These are phyloP conservation scores for Megacollybia marginata DNA, from an alignment of 768 basidiomycete genomes.

Conservation along the genomic window DNA sequence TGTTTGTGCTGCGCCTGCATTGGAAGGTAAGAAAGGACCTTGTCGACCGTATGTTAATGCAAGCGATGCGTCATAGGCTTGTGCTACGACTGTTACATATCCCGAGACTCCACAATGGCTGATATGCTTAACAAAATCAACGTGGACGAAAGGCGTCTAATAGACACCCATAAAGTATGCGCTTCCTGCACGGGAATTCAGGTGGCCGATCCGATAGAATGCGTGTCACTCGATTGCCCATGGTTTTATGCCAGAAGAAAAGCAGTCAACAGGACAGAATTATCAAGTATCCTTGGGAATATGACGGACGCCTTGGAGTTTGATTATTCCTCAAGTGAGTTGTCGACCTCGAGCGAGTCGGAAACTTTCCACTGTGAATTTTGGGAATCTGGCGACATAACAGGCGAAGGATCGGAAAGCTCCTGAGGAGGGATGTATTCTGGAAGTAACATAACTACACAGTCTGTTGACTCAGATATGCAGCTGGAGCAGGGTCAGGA, in stretches of 20 bases:
- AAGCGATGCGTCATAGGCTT: constrained; percentile 32
- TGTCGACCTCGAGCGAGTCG: no score
- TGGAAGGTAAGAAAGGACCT: constrained; percentile 33
- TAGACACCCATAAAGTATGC: constrained; percentile 63
- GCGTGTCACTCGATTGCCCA: constrained; percentile 82
- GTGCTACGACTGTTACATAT: constrained; percentile 53
- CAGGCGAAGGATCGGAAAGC: no score
- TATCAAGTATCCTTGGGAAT: background rate
- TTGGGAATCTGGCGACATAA: no score
- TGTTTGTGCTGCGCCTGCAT: constrained; percentile 51
- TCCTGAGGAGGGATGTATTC: no score
- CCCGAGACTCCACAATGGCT: constrained; percentile 48
- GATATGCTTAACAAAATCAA: constrained; percentile 48
- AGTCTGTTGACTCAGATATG: constrained; percentile 40
- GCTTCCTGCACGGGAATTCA: constrained; percentile 56
- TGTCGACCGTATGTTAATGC: background rate
- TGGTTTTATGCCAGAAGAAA: constrained; percentile 72
- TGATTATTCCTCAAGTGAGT: no score
- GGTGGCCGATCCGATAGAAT: constrained; percentile 53
- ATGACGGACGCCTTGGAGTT: background rate
- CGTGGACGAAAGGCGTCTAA: constrained; percentile 45
- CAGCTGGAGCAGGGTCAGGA: constrained; percentile 21
- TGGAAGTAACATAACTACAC: constrained; percentile 15
- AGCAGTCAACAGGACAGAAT: constrained; percentile 34
- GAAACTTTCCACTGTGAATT: no score